Evolutionary conservation across 169 alveolate species (phyloP).

Genomic region (Pseudocohnilembus persalinus): DNA sequence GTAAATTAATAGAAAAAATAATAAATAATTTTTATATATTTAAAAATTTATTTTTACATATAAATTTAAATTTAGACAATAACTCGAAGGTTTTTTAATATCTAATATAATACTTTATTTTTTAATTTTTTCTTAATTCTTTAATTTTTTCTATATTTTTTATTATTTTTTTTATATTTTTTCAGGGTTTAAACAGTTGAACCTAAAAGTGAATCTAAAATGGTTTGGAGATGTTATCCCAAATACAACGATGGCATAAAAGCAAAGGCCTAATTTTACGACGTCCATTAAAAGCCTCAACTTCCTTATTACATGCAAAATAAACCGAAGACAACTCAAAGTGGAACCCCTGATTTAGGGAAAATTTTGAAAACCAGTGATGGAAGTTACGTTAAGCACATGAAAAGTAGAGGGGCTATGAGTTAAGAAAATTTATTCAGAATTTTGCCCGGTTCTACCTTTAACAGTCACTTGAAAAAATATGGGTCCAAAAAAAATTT

Average conservation of each 20-base stretch:
- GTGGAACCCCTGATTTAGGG: not conserved
- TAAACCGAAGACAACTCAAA: not conserved
- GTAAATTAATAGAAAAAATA: constrained; percentile 11
- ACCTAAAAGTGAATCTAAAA: constrained; percentile 52
- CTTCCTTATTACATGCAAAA: not conserved
- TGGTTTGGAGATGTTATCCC: constrained; percentile 45
- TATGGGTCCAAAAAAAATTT: constrained; percentile 1
- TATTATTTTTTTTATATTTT: too few relatives aligned
- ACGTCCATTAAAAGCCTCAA: not conserved
- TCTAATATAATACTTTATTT: too few relatives aligned
- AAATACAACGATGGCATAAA: constrained; percentile 15
- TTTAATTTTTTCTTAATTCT: too few relatives aligned
- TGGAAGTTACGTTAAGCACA: not conserved
- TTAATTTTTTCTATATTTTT: too few relatives aligned
- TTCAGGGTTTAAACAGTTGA: constrained; percentile 55
- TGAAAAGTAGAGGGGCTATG: not conserved
- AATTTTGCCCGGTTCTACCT: not conserved
- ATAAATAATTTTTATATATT: not conserved
- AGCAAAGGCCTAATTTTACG: constrained; percentile 26
- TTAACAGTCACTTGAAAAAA: not conserved
- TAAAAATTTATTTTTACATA: constrained; percentile 11
- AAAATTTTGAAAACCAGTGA: constrained; percentile 3
- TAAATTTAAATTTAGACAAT: constrained; percentile 45
- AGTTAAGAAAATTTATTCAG: not conserved
- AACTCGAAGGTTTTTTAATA: too few relatives aligned